Evolutionary conservation across 2,329 filamentous ascomycete species (phyloP).

Genomic region (Colletotrichum sp.): DNA sequence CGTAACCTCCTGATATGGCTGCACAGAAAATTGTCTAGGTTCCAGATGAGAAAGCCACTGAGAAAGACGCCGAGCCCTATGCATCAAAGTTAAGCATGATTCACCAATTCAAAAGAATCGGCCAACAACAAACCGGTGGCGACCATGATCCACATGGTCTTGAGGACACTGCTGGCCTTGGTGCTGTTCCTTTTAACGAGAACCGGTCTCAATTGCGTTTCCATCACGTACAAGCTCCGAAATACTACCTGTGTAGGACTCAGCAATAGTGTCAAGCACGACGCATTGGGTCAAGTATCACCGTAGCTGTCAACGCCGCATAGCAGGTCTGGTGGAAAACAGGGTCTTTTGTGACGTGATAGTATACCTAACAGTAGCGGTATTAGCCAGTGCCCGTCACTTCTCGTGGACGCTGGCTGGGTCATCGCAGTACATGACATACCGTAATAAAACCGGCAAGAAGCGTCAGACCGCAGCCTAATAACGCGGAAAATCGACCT

Average conservation of each 20-base stretch:
- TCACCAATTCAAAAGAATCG: neutral
- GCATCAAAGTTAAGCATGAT: neutral
- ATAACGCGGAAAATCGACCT: conserved; percentile 48
- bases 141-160: conserved; percentile 80
- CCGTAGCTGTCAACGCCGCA: conserved; percentile 69
- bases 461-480: conserved; percentile 62
- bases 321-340: conserved; percentile 84
- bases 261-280: neutral
- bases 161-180: conserved; percentile 53
- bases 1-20: conserved; percentile 68
- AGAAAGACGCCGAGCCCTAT: conserved; percentile 74
- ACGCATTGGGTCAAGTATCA: neutral
- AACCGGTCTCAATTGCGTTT: conserved; percentile 49
- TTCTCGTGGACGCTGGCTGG: neutral
- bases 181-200: conserved; percentile 48
- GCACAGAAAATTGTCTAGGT: conserved; percentile 80
- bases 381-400: neutral
- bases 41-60: conserved; percentile 79
- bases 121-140: conserved; percentile 43
- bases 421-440: conserved; percentile 36
- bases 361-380: conserved; percentile 43
- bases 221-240: conserved; percentile 79
- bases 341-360: conserved; percentile 83
- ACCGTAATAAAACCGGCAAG: conserved; percentile 75
- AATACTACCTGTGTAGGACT: conserved; percentile 57